Conservation (phyloP, 805 yeast species). For the Suhomyces sp. region DNA sequence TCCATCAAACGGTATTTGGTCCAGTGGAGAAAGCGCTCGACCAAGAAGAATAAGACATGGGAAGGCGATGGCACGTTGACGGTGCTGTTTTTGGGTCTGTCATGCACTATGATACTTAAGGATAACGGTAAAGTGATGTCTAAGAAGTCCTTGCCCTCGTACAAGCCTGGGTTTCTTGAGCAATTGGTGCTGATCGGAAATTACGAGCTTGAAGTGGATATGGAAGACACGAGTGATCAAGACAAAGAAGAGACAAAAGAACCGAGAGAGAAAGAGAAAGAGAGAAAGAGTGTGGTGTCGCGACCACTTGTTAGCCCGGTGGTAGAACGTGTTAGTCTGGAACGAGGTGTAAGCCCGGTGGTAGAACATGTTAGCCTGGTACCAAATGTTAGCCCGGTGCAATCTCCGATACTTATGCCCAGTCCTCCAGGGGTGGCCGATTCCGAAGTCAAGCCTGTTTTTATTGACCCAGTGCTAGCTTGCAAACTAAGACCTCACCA, state of each 20-base stretch:
- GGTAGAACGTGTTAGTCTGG: too few species aligned
- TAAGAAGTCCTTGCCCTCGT: constrained; percentile 8
- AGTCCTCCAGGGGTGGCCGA: constrained; percentile 7
- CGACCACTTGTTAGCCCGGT: too few species aligned
- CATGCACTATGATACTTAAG: constrained; percentile 7
- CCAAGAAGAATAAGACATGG: constrained; percentile 88
- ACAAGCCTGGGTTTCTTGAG: constrained; percentile 10
- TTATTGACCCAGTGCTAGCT: constrained; percentile 56
- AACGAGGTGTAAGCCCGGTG: too few species aligned
- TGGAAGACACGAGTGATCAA: constrained; percentile 22
- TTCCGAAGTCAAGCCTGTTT: not conserved
- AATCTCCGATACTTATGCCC: not conserved
- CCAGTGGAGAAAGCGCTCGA: constrained; percentile 68
- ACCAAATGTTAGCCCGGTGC: not conserved
- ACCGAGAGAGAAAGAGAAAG: not conserved
- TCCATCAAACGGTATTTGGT: constrained; percentile 23
- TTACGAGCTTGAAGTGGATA: constrained; percentile 63
- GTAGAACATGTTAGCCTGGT: not conserved
- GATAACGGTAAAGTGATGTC: constrained; percentile 9
- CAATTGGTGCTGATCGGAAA: constrained; percentile 49
- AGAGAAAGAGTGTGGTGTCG: too few species aligned
- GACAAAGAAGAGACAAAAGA: not conserved
- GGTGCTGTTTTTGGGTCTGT: constrained; percentile 9
- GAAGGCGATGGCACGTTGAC: constrained; percentile 79
- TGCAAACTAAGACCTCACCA: constrained; percentile 77